Percentiles rank a stretch among this genome's conserved stretches.
Conservation (phyloP, 2,329 filamentous ascomycete genomes). For the Massarina eburnea region DNA sequence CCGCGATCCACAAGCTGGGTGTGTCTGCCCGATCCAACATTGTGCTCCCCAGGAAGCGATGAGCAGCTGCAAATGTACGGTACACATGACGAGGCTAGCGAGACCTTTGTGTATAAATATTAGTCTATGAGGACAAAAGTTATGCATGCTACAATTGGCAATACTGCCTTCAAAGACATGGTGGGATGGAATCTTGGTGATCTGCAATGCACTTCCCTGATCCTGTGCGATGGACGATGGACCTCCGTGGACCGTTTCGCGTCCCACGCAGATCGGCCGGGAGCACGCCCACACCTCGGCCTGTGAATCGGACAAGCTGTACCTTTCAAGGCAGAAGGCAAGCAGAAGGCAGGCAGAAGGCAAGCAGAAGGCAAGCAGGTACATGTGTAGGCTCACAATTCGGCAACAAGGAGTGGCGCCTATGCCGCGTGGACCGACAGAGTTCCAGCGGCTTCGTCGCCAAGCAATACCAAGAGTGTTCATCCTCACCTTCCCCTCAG, state of each 20-base stretch:
- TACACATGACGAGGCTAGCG: background rate
- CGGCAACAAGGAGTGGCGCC: background rate
- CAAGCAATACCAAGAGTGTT: slow-evolving; percentile 2
- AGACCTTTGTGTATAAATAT: background rate
- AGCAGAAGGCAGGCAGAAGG: too few species aligned
- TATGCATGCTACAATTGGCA: background rate
- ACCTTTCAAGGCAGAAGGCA: too few species aligned
- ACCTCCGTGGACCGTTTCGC: too few species aligned
- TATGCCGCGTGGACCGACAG: background rate
- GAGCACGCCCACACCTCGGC: too few species aligned
- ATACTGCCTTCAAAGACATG: background rate
- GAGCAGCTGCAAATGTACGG: background rate
- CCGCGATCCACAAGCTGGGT: slow-evolving; percentile 75
- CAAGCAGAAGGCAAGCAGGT: too few species aligned
- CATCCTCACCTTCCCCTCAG: slow-evolving; percentile 7
- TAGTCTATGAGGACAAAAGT: background rate
- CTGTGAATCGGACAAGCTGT: too few species aligned
- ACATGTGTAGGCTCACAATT: too few species aligned
- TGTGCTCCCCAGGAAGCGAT: slow-evolving; percentile 37
- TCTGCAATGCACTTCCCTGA: too few species aligned
- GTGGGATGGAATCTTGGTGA: background rate
- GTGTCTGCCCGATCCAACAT: slow-evolving; percentile 78
- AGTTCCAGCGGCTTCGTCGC: background rate
- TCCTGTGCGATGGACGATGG: too few species aligned
- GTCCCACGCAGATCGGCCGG: too few species aligned